phyloP scores from a whole-genome alignment of 164 flowering plant genomes.

The Berberis thunbergii region DNA sequence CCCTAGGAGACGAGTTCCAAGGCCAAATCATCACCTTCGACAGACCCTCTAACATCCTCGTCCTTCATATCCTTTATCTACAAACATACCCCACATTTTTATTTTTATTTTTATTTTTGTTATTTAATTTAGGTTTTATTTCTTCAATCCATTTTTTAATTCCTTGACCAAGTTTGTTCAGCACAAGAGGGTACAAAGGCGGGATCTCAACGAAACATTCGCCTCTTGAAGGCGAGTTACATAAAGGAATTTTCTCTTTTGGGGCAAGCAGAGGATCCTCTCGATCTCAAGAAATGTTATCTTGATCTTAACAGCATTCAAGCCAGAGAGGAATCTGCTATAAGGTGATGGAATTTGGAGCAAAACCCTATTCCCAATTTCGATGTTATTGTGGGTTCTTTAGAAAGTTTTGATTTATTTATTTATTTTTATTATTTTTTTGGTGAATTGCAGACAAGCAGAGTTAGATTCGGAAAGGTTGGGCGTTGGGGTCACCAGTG shows the following conservation, averaged over 20 bases:
- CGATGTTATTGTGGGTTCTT: neutral
- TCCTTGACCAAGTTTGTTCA: constrained; percentile 26
- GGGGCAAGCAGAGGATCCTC: constrained; percentile 77
- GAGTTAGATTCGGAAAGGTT: constrained; percentile 89
- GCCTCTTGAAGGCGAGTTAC: constrained; percentile 69
- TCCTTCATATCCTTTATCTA: constrained; percentile 74
- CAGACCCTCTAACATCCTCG: constrained; percentile 69
- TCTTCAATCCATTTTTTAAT: constrained; percentile 2
- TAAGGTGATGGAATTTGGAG: constrained; percentile 39
- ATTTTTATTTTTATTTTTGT: neutral
- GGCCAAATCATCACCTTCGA: constrained; percentile 79
- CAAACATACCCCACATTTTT: neutral
- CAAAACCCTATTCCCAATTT: neutral
- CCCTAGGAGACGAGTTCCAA: constrained; percentile 72
- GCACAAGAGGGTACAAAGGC: constrained; percentile 69
- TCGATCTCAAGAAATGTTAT: constrained; percentile 53
- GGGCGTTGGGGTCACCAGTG: constrained; percentile 58
- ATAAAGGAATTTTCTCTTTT: constrained; percentile 62
- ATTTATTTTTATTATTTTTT: neutral
- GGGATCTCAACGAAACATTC: constrained; percentile 43
- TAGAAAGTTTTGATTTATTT: neutral
- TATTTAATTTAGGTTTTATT: neutral
- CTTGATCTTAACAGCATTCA: constrained; percentile 58
- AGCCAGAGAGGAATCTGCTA: constrained; percentile 70
- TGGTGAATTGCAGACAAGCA: constrained; percentile 58